These are phyloP conservation scores for Fusarium marasasianum DNA, from an alignment of 2,329 filamentous ascomycete species.

Conservation along the genomic window DNA sequence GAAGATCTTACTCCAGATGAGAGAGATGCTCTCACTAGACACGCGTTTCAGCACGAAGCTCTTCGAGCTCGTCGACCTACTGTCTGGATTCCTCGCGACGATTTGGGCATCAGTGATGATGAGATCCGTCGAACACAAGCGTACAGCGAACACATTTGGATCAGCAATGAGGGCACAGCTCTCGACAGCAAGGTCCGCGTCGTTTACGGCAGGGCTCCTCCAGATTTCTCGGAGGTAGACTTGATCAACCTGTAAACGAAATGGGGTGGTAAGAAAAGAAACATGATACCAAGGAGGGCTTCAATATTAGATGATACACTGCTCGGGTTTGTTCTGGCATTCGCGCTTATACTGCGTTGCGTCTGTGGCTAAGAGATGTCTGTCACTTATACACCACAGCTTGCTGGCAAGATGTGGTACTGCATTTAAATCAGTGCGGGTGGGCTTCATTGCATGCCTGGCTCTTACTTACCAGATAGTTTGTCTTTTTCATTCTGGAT, in stretches of 20 bases:
- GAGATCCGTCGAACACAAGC: conserved; percentile 82
- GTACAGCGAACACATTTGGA: conserved; percentile 85
- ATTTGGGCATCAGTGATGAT: conserved; percentile 89
- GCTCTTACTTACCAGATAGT: too few relatives aligned
- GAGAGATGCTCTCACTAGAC: conserved; percentile 82
- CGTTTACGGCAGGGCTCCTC: conserved; percentile 84
- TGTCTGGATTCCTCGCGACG: conserved; percentile 93
- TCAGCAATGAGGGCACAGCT: conserved; percentile 91
- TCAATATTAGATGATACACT: too few relatives aligned
- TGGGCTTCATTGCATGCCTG: too few relatives aligned
- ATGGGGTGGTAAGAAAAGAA: too few relatives aligned
- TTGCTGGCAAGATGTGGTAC: too few relatives aligned
- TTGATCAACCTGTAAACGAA: conserved; percentile 82
- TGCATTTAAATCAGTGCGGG: too few relatives aligned
- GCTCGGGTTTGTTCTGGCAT: too few relatives aligned
- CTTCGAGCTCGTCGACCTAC: conserved; percentile 85
- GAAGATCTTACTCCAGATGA: conserved; percentile 93
- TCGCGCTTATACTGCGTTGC: too few relatives aligned
- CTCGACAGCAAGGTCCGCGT: conserved; percentile 85
- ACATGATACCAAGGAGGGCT: too few relatives aligned
- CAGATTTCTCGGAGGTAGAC: conserved; percentile 89
- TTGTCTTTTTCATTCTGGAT: too few relatives aligned
- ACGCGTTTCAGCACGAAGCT: conserved; percentile 91
- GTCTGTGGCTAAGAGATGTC: too few relatives aligned
- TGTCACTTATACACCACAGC: too few relatives aligned